Evolutionary conservation across 1,139 yeast species (phyloP).

Genomic region (Hyphopichia burtonii): DNA sequence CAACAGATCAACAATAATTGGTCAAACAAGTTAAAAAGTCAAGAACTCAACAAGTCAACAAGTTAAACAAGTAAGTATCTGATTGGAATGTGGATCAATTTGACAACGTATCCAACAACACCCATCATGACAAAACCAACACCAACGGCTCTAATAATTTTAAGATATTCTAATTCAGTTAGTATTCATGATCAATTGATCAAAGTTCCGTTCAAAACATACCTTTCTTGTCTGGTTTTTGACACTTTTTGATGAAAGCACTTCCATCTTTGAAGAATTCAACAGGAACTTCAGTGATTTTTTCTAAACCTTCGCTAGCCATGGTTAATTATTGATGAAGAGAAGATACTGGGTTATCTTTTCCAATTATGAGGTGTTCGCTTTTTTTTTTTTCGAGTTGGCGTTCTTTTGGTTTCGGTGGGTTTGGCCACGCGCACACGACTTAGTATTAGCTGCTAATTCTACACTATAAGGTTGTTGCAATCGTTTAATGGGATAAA

Average conservation of each 20-base stretch:
- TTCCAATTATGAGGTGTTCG: conserved; percentile 1
- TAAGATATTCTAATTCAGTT: conserved; percentile 65
- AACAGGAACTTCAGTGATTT: conserved; percentile 82
- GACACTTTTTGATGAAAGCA: conserved; percentile 85
- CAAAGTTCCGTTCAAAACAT: too few relatives aligned
- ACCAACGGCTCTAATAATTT: conserved; percentile 93
- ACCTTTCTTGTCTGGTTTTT: conserved; percentile 87
- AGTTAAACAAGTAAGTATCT: conserved; percentile 93
- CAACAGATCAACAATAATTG: too few relatives aligned
- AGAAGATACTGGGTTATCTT: too few relatives aligned
- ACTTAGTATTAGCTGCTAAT: conserved; percentile 1
- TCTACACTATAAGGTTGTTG: too few relatives aligned
- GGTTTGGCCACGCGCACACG: conserved; percentile 3
- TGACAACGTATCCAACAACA: conserved; percentile 92
- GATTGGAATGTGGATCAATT: conserved; percentile 93
- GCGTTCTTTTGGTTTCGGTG: not conserved
- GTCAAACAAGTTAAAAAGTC: too few relatives aligned
- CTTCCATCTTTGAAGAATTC: conserved; percentile 91
- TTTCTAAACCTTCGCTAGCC: conserved; percentile 72
- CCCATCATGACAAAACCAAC: conserved; percentile 98
- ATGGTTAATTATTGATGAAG: conserved; percentile 22
- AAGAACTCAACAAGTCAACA: too few relatives aligned
- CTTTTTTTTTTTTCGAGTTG: not conserved
- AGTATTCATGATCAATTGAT: too few relatives aligned
- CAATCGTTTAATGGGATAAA: too few relatives aligned